phyloP scores from a whole-genome alignment of 2,329 filamentous ascomycete genomes.

The Byssothecium circinans region DNA sequence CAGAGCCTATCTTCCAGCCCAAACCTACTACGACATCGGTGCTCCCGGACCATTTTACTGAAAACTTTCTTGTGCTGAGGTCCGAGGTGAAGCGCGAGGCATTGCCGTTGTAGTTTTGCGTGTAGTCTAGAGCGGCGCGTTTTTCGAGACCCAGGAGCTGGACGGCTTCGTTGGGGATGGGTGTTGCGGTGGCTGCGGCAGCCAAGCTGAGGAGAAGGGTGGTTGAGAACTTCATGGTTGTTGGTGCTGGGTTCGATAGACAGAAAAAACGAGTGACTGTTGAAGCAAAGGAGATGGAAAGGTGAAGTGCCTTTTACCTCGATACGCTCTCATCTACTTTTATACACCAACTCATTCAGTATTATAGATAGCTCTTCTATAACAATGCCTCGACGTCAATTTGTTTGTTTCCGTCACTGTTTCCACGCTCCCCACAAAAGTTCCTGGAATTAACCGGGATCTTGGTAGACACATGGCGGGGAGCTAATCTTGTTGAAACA shows the following conservation, averaged over 20 bases:
- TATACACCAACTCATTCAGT: too few relatives aligned
- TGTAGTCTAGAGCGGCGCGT: constrained; percentile 1
- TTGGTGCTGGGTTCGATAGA: neutral
- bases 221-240: constrained; percentile 2
- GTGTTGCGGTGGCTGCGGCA: neutral
- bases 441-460: neutral
- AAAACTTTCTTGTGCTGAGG: constrained; percentile 42
- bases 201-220: neutral
- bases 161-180: neutral
- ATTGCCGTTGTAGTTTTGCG: constrained; percentile 2
- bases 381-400: neutral
- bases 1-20: constrained; percentile 29
- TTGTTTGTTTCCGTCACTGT: neutral
- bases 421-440: neutral
- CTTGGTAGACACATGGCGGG: neutral
- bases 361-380: too few relatives aligned
- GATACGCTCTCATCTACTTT: too few relatives aligned
- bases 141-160: neutral
- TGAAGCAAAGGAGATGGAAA: neutral
- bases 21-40: constrained; percentile 36
- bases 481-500: neutral
- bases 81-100: neutral
- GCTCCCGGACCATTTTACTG: constrained; percentile 28
- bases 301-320: too few relatives aligned
- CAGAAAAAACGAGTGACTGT: neutral